A percentile compares a stretch with the other conserved stretches of the same genome.
Evolutionary conservation across 1,284 basidiomycete genomes (phyloP).

Genomic region (Cutaneotrichosporon mucoides): DNA sequence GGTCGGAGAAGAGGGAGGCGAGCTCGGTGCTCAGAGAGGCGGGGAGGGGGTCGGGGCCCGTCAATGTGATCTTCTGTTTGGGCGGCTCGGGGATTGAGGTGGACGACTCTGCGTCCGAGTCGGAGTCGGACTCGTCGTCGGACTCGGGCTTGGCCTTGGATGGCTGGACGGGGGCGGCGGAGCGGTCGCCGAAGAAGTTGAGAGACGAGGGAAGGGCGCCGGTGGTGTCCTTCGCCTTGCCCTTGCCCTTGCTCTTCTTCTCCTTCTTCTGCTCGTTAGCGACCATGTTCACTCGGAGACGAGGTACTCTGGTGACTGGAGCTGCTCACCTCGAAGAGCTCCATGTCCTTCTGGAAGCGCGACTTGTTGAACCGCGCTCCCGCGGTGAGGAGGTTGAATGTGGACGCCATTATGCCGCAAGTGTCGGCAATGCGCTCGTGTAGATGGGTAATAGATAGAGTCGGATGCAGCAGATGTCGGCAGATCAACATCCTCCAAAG

Average conservation of each 20-base stretch:
- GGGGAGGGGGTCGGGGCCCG: constrained; percentile 43
- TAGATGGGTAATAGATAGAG: too few relatives aligned
- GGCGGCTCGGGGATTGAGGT: constrained; percentile 38
- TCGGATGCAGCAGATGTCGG: too few relatives aligned
- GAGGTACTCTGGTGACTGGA: too few relatives aligned
- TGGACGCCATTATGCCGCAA: constrained; percentile 38
- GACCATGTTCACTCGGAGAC: neutral
- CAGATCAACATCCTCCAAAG: neutral
- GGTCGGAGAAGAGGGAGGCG: constrained; percentile 30
- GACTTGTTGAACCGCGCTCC: constrained; percentile 64
- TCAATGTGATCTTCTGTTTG: constrained; percentile 46
- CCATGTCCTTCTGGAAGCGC: too few relatives aligned
- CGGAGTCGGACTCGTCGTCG: neutral
- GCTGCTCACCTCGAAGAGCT: constrained; percentile 47
- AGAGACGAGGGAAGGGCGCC: constrained; percentile 64
- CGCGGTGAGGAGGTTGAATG: constrained; percentile 71
- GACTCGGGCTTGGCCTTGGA: constrained; percentile 48
- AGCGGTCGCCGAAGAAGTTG: constrained; percentile 82
- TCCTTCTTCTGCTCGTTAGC: constrained; percentile 27
- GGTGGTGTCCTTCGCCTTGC: constrained; percentile 12
- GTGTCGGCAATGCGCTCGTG: neutral
- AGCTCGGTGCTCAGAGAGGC: constrained; percentile 42
- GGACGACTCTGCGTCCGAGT: constrained; percentile 13
- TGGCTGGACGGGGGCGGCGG: constrained; percentile 48
- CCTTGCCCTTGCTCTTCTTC: constrained; percentile 47